Evolutionary conservation across 2,329 filamentous ascomycete species (phyloP).

Genomic region (Curvularia spicifera): DNA sequence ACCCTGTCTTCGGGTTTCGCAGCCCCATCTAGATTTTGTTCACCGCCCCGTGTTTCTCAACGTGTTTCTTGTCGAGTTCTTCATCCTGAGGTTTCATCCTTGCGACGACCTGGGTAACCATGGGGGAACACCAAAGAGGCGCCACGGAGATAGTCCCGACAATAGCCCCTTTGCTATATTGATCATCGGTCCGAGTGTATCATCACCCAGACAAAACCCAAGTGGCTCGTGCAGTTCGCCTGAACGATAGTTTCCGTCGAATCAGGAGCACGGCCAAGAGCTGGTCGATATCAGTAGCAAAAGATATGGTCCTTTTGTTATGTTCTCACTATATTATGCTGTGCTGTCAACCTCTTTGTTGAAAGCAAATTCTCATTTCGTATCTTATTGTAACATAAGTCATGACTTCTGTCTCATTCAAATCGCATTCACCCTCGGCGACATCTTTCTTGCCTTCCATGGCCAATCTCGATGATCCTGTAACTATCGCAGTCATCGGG

Average conservation of each 20-base stretch:
- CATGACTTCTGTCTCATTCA: neutral
- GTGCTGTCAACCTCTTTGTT: neutral
- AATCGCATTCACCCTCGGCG: neutral
- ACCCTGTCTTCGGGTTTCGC: neutral
- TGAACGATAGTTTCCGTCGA: neutral
- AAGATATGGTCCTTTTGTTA: neutral
- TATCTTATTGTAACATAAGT: neutral
- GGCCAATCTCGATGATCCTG: neutral
- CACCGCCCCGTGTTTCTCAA: neutral
- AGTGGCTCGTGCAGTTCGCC: neutral
- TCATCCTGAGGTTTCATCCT: neutral
- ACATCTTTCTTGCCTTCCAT: neutral
- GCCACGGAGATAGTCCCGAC: neutral
- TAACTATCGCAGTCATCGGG: conserved; percentile 55
- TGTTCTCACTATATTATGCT: neutral
- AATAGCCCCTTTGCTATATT: neutral
- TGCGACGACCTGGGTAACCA: neutral
- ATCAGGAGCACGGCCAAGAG: neutral
- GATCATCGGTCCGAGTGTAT: neutral
- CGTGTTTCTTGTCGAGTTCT: neutral
- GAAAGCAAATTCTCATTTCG: neutral
- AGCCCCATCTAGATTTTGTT: neutral
- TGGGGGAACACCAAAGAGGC: neutral
- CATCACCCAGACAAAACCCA: neutral
- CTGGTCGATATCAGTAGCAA: neutral